phyloP scores from a whole-genome alignment of 2,329 filamentous ascomycete genomes.

The Purpureocillium takamizusanense region DNA sequence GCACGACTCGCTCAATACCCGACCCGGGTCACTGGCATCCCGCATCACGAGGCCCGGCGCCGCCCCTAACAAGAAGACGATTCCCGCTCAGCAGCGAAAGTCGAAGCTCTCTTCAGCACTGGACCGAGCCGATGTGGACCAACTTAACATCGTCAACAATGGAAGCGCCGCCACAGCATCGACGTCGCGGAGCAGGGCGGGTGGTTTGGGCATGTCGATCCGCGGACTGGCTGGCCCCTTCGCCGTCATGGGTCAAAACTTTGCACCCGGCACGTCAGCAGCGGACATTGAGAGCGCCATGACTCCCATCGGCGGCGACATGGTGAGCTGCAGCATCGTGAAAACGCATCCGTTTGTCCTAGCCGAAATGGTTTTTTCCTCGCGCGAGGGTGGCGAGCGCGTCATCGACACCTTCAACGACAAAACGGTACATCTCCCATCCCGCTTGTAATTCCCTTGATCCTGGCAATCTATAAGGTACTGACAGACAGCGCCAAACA shows the following conservation, averaged over 20 bases:
- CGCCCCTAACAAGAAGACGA: conserved; percentile 10
- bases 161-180: conserved; percentile 1
- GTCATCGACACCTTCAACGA: conserved; percentile 72
- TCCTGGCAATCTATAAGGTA: too few species aligned
- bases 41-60: conserved; percentile 23
- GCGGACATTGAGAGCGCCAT: conserved; percentile 78
- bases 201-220: conserved; percentile 52
- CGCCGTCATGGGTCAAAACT: conserved; percentile 69
- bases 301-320: conserved; percentile 61
- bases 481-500: conserved; percentile 13
- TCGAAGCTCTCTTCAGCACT: conserved; percentile 36
- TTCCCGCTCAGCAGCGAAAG: conserved; percentile 15
- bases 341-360: conserved; percentile 63
- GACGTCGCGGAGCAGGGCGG: too few species aligned
- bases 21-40: conserved; percentile 32
- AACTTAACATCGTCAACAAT: conserved; percentile 23
- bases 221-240: conserved; percentile 65
- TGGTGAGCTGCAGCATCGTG: conserved; percentile 58
- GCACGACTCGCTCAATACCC: conserved; percentile 37
- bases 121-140: conserved; percentile 28
- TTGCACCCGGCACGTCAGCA: conserved; percentile 71
- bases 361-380: conserved; percentile 68
- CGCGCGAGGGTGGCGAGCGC: conserved; percentile 61
- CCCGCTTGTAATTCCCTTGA: not conserved
- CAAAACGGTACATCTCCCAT: conserved; percentile 51